These are phyloP conservation scores for Chlamydomonas urium DNA, from an alignment of 139 green algal species.

Conservation along the genomic window DNA sequence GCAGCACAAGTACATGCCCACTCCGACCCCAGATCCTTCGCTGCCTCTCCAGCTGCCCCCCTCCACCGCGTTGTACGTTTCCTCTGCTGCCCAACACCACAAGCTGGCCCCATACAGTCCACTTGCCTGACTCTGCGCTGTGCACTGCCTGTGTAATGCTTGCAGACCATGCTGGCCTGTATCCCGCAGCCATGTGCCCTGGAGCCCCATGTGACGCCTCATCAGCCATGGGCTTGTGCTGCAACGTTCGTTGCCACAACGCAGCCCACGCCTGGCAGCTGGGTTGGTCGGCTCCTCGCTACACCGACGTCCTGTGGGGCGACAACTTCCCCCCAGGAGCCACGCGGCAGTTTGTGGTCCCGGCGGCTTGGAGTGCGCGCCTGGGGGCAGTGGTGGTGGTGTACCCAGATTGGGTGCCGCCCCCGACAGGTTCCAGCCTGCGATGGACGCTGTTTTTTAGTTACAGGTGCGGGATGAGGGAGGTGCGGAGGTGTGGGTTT, in stretches of 20 bases:
- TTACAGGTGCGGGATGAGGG: no score
- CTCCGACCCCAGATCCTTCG: no score
- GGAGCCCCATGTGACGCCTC: background rate
- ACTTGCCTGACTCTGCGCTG: no score
- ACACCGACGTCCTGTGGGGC: no score
- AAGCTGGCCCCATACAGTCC: no score
- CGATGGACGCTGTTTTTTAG: no score
- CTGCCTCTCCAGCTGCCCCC: no score
- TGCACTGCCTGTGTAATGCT: no score
- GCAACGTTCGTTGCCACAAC: conserved; percentile 8
- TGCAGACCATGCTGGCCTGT: background rate
- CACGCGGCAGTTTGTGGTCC: conserved; percentile 2
- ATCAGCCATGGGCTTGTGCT: background rate
- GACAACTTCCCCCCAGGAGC: background rate
- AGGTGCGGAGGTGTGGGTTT: no score
- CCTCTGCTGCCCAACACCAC: no score
- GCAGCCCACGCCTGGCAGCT: conserved; percentile 13
- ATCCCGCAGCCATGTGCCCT: background rate
- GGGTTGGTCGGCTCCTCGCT: background rate
- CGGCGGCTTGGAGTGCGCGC: conserved; percentile 7
- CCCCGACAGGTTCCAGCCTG: background rate
- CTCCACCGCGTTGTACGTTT: no score
- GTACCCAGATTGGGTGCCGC: background rate
- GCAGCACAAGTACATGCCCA: no score
- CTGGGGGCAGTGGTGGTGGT: background rate